Base-by-base conservation (phyloP, 306 rosid species). In the Acacia melanoxylon region DNA sequence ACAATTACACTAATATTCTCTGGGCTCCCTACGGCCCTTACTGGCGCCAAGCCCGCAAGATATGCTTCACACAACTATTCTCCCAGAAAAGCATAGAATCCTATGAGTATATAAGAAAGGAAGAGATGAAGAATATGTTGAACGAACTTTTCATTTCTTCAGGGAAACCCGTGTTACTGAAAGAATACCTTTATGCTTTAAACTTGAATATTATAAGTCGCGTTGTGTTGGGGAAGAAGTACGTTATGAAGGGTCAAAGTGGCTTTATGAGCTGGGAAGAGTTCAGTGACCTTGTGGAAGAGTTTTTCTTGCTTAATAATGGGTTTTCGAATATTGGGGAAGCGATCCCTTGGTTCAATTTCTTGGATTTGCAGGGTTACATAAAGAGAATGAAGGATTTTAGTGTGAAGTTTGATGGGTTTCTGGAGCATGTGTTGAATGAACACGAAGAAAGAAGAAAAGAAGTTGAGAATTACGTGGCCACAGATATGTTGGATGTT, bases 191-290 rank as follows among this genome's bases (percentile, higher is more conserved):
- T 16, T 72, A 89, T 0, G 77, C 72, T 2, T 72, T 88, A 67
- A 88, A 89, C 22, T 82, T 88, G 16, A 90, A 90, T 44, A 89
- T 90, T 15, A 88, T 90, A 17, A 90, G 90, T 83, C 83, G 92
- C 1, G 85, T 87, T 89, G 92, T 87, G 81, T 70, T 88, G 25
- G 94, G 94, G 44, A 90, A 90, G 78, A 90, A 88, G 88, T 90
- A 88, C 81, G 81, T 88, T 0, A 85, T 84, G 71, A 81, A 85
- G 40, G 49, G 81, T 0, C 70, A 86, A 17, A 49, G 82, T 42
- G 14, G 85, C 63, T 66, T 88, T 20, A 85, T 90, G 69, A 72
- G 79, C 20, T 90, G 87, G 0, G 83, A 80, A 0, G 94, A 90
- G 87, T 90, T 90, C 78, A 90, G 83, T 83, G 75, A 65, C 76